Evolutionary conservation across 192 early-diverging fungal species (phyloP).

Genomic region (Coemansia furcata): DNA sequence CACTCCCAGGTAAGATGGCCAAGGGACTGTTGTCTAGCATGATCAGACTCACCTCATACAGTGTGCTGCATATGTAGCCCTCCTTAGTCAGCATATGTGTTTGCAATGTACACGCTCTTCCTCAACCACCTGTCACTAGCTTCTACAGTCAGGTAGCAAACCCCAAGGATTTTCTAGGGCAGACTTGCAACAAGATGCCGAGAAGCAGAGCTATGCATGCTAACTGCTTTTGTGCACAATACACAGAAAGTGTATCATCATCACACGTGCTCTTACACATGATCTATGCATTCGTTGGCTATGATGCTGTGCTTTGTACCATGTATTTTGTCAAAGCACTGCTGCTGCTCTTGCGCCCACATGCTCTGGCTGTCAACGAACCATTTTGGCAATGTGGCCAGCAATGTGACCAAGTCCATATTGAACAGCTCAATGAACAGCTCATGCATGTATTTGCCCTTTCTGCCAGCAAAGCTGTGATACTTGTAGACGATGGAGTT

Average conservation of each 20-base stretch:
- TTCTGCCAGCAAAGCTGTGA: constrained; percentile 87
- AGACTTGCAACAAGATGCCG: neutral
- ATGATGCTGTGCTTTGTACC: neutral
- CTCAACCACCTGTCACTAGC: neutral
- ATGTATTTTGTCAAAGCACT: constrained; percentile 27
- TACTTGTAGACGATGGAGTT: constrained; percentile 96
- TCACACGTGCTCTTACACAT: neutral
- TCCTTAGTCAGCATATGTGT: neutral
- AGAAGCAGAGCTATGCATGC: neutral
- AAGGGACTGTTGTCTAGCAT: too few relatives aligned
- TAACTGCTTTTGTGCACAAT: neutral
- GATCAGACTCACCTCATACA: neutral
- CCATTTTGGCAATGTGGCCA: constrained; percentile 73
- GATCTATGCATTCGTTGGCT: neutral
- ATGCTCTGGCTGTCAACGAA: constrained; percentile 68
- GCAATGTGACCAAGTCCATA: constrained; percentile 83
- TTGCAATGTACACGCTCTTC: neutral
- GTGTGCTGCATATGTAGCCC: neutral
- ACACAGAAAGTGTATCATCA: neutral
- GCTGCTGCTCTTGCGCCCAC: constrained; percentile 53
- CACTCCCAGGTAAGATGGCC: too few relatives aligned
- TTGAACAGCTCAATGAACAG: constrained; percentile 98
- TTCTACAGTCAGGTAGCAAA: neutral
- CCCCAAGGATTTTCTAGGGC: neutral
- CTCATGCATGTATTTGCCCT: constrained; percentile 82